Percentiles rank a stretch among this genome's conserved stretches.
Conservation (phyloP, 352 stramenopile genomes). For the Pythium graminicola region DNA sequence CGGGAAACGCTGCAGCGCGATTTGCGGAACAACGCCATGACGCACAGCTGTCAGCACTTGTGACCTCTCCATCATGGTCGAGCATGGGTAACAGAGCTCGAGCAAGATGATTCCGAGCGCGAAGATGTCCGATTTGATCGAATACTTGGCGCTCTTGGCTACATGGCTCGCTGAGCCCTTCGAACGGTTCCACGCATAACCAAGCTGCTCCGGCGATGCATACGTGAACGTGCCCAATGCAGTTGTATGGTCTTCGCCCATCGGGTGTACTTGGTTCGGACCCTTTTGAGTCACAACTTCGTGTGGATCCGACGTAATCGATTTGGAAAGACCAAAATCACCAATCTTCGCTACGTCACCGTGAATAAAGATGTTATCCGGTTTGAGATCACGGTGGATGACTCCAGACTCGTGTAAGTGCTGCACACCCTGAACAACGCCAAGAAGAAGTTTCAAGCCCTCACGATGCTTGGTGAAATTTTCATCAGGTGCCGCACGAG, state of each 20-base stretch:
- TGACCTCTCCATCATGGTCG: slow-evolving; percentile 82
- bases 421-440: slow-evolving; percentile 58
- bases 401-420: slow-evolving; percentile 61
- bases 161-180: slow-evolving; percentile 29
- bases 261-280: neutral
- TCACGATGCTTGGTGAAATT: slow-evolving; percentile 43
- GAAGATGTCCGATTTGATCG: slow-evolving; percentile 83
- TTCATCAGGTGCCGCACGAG: slow-evolving; percentile 21
- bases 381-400: slow-evolving; percentile 30
- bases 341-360: slow-evolving; percentile 27
- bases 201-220: slow-evolving; percentile 80
- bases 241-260: slow-evolving; percentile 56
- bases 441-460: slow-evolving; percentile 54
- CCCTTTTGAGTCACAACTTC: neutral
- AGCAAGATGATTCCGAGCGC: slow-evolving; percentile 75
- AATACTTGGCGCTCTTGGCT: slow-evolving; percentile 73
- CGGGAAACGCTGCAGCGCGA: slow-evolving; percentile 50
- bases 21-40: slow-evolving; percentile 70
- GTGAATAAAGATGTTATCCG: slow-evolving; percentile 30
- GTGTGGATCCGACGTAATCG: slow-evolving; percentile 20
- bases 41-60: slow-evolving; percentile 74
- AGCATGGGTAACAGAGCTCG: slow-evolving; percentile 76
- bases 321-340: slow-evolving; percentile 32
- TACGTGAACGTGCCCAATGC: slow-evolving; percentile 79
- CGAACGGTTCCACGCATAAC: slow-evolving; percentile 44